Conservation (phyloP, 1,284 basidiomycete genomes). For the Trichosporon sp. region DNA sequence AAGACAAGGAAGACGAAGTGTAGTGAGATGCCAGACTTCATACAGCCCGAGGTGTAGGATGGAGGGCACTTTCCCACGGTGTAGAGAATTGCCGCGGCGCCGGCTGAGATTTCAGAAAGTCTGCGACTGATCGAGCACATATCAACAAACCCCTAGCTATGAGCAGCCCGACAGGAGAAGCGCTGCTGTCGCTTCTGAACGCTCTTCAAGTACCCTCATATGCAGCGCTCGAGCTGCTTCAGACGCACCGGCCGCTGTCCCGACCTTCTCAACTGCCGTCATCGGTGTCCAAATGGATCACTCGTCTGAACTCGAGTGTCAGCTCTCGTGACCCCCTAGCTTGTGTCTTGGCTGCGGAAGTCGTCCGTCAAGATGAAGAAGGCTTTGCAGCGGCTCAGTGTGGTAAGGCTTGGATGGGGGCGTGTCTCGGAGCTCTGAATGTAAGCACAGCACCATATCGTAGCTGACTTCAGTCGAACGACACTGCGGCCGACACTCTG, state of each 20-base stretch:
- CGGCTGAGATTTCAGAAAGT: neutral
- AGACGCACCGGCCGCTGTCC: conserved; percentile 26
- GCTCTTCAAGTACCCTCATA: conserved; percentile 32
- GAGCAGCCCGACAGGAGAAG: conserved; percentile 1
- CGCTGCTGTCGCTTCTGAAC: conserved; percentile 22
- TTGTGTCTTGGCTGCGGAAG: conserved; percentile 22
- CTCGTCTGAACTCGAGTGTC: conserved; percentile 35
- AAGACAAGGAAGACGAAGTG: neutral
- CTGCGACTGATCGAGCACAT: neutral
- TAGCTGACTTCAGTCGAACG: conserved; percentile 6
- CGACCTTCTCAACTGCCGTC: conserved; percentile 29
- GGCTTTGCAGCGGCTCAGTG: conserved; percentile 32
- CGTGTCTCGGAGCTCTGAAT: conserved; percentile 26
- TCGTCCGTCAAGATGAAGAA: conserved; percentile 38
- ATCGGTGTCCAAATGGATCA: conserved; percentile 31
- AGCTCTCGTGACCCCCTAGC: conserved; percentile 26
- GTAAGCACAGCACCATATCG: conserved; percentile 15
- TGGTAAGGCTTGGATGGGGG: conserved; percentile 40
- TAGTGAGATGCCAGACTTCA: too few relatives aligned
- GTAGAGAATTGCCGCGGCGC: too few relatives aligned
- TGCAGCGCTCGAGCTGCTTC: conserved; percentile 26
- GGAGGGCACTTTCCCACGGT: neutral
- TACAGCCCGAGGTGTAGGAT: neutral
- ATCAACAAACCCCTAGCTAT: neutral
- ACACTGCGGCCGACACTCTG: conserved; percentile 5